phyloP scores from a whole-genome alignment of 2,329 filamentous ascomycete genomes.

The Pleochaeta shiraiana region DNA sequence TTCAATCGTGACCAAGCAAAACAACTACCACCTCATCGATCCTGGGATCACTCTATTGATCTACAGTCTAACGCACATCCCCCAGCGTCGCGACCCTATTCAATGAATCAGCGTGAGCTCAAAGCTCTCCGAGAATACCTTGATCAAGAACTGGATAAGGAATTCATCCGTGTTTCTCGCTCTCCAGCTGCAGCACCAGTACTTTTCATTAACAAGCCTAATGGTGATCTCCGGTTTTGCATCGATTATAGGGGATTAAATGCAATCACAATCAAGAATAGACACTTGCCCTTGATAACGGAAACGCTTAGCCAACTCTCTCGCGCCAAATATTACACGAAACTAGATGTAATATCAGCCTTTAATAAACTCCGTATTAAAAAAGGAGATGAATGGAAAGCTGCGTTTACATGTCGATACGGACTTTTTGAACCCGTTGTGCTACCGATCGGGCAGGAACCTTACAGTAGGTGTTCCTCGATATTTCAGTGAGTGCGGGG shows the following conservation, averaged over 20 bases:
- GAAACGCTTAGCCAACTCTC: background rate
- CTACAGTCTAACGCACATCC: background rate
- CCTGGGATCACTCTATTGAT: background rate
- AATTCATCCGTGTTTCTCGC: background rate
- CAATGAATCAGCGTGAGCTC: background rate
- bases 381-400: background rate
- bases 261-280: background rate
- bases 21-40: background rate
- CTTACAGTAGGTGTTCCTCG: background rate
- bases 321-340: background rate
- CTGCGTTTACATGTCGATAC: constrained; percentile 2
- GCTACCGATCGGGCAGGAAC: background rate
- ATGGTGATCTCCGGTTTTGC: background rate
- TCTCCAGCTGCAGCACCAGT: background rate
- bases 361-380: constrained; percentile 4
- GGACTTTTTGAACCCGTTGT: too few species aligned
- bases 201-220: background rate
- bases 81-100: background rate
- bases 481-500: background rate
- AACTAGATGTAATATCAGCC: background rate
- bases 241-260: constrained; percentile 2
- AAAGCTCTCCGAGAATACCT: constrained; percentile 1
- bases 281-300: constrained; percentile 4
- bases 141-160: background rate
- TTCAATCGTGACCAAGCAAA: background rate